Conservation (phyloP, 148 eudicot species). For the Amaranthus palmeri region DNA sequence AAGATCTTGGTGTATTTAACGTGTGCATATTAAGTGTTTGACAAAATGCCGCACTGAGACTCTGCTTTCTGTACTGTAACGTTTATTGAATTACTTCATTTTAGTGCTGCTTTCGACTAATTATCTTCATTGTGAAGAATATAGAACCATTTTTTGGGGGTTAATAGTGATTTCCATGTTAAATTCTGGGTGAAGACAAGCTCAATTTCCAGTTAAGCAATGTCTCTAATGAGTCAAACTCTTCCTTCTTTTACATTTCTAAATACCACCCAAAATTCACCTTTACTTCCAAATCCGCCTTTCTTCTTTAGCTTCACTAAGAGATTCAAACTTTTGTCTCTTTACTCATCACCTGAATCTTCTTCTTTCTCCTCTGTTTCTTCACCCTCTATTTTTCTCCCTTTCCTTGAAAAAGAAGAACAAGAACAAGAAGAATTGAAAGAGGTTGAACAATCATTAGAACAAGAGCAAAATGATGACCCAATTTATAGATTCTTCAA, state of each 20-base stretch:
- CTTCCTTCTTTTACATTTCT: conserved; percentile 10
- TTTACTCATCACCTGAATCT: conserved; percentile 20
- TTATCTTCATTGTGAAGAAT: not conserved
- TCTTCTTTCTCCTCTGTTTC: conserved; percentile 21
- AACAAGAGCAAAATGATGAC: conserved; percentile 33
- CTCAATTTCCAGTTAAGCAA: conserved; percentile 6
- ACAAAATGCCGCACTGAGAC: conserved; percentile 16
- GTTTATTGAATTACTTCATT: not conserved
- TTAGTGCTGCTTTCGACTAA: not conserved
- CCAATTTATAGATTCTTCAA: conserved; percentile 66
- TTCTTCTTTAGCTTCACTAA: conserved; percentile 12
- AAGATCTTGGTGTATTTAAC: not conserved
- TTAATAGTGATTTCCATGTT: not conserved
- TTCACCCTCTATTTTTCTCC: conserved; percentile 52
- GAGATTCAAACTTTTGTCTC: conserved; percentile 26
- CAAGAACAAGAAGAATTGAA: conserved; percentile 6
- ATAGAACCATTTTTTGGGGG: not conserved
- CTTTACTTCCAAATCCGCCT: conserved; percentile 5
- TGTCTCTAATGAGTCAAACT: conserved; percentile 17
- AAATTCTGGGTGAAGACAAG: not conserved
- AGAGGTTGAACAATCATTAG: not conserved
- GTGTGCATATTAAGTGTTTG: conserved; percentile 28
- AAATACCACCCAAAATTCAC: not conserved
- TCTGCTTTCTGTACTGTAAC: not conserved
- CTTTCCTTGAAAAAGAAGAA: conserved; percentile 43